Base-by-base conservation (phyloP, 2,329 filamentous ascomycete genomes). In the Penicillium sp. region DNA sequence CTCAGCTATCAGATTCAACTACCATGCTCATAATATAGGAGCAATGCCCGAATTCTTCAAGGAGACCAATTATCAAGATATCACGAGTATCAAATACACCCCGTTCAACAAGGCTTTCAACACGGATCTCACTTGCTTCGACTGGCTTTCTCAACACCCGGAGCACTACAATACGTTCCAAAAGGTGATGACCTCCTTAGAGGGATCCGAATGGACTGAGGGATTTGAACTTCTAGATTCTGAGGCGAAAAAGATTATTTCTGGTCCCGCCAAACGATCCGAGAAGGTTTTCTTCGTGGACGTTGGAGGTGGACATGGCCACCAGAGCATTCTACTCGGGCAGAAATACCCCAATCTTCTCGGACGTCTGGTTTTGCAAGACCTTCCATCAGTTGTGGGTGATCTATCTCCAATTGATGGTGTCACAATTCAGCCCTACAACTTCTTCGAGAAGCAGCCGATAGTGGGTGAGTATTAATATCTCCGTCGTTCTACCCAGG, bases 291-390 rank as follows among this genome's bases (percentile, higher is more conserved):
- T 77, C 23, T 65, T 75, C 39, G 73, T 78, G 2, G 73, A 78
- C 52, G 62, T 78, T 9, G 74, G 74, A 8, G 74, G 76, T 32
- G 70, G 69, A 1, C 61, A 65, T 7, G 75, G 75, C 1, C 71
- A 77, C n/a, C 70, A 75, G 40, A 67, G 67, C n/a, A 58, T 60
- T 4, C 54, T 61, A 4, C 60, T 78, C 7, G 66, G 61, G 33
- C 53, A 60, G 15, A 64, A 60, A 18, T 69, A 65, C 45, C 70
- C 72, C 3, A 42, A 63, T 26, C 49, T 77, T 2, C 56, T 61
- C 1, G 69, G 70, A 0, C 59, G 66, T 4, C 56, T 78, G 3
- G 61, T 78, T 8, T 55, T 80, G 3, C 71, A 80, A 51, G 77
- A 79, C 49, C 59, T 68, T 4, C 68, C 67, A 1, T 52, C 65